These are phyloP conservation scores for Candolleomyces eurysporus DNA, from an alignment of 768 basidiomycete genomes.

Conservation along the genomic window DNA sequence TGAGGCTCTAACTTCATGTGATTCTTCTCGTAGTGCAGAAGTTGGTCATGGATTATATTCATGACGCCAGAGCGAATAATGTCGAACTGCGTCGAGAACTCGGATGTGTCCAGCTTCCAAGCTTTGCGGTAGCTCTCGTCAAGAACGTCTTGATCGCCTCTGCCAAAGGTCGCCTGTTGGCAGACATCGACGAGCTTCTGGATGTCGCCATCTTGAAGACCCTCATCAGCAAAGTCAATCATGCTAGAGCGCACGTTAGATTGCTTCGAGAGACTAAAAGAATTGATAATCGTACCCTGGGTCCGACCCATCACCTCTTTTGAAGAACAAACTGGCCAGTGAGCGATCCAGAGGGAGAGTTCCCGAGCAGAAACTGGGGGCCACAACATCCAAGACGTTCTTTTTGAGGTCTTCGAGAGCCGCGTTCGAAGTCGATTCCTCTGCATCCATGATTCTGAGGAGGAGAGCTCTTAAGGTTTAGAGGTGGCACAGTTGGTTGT, in stretches of 20 bases:
- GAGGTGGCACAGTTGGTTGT: no score
- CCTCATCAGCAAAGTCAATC: neutral
- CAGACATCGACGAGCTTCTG: constrained; percentile 16
- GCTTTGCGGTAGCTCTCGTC: constrained; percentile 28
- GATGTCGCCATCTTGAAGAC: constrained; percentile 5
- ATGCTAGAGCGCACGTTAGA: neutral
- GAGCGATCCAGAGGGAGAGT: neutral
- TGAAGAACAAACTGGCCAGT: neutral
- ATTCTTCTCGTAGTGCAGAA: constrained; percentile 15
- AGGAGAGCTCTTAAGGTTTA: no score
- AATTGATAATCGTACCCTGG: neutral
- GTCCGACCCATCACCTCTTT: neutral
- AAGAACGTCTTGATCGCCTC: constrained; percentile 18
- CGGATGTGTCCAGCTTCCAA: constrained; percentile 17
- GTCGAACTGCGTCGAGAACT: constrained; percentile 21
- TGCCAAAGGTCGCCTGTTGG: constrained; percentile 23
- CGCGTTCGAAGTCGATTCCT: no score
- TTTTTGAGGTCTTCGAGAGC: no score
- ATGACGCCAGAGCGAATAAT: constrained; percentile 10
- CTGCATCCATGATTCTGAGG: no score
- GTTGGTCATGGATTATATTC: constrained; percentile 10
- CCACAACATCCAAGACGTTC: neutral
- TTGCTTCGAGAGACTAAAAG: neutral
- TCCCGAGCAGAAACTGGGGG: neutral
- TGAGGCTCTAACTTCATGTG: constrained; percentile 23